Conservation (phyloP, 306 rosid genomes). For the Herpetospermum pedunculosum region DNA sequence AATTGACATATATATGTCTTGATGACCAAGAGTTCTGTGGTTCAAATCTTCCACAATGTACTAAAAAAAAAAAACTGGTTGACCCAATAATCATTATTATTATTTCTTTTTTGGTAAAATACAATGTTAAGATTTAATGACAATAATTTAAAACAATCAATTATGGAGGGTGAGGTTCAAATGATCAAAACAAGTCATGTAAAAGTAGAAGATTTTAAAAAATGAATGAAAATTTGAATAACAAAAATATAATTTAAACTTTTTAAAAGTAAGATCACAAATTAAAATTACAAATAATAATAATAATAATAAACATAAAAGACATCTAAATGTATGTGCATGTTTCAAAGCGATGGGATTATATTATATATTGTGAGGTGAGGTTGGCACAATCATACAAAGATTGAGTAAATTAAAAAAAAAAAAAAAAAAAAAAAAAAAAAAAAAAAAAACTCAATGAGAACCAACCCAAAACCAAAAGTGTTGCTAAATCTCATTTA, state of each 20-base stretch:
- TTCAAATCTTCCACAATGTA: too few relatives aligned
- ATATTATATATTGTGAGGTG: neutral
- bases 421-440: too few relatives aligned
- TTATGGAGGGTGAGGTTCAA: neutral
- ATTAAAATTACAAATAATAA: neutral
- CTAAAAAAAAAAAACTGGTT: too few relatives aligned
- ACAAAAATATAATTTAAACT: neutral
- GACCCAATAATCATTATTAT: too few relatives aligned
- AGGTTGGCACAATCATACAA: neutral
- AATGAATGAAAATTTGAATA: neutral
- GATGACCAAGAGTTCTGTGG: too few relatives aligned
- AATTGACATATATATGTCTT: too few relatives aligned
- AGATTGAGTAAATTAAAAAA: neutral
- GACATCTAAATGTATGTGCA: neutral
- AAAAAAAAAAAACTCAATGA: too few relatives aligned
- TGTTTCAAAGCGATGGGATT: neutral
- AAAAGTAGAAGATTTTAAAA: neutral
- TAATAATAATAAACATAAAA: neutral
- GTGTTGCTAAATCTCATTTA: neutral
- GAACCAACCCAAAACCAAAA: neutral
- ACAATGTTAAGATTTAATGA: neutral
- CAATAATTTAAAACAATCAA: neutral
- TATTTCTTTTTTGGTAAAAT: neutral
- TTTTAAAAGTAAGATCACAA: neutral
- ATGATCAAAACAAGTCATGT: neutral